Percentiles rank a stretch among this genome's conserved stretches.
Evolutionary conservation across 2,329 filamentous ascomycete species (phyloP).

Genomic region (Colletotrichum sansevieriae): DNA sequence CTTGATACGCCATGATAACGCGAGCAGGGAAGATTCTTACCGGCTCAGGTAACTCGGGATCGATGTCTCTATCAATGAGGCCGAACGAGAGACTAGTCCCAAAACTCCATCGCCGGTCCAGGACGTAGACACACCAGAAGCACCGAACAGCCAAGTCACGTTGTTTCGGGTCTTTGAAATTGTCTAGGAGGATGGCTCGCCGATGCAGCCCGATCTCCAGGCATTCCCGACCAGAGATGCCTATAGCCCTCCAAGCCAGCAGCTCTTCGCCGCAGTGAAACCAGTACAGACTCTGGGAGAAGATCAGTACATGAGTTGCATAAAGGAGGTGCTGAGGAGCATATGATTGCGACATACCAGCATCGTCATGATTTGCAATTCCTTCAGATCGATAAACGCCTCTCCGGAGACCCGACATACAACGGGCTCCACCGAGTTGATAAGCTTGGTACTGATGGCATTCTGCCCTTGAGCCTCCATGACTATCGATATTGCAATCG

Average conservation of each 20-base stretch:
- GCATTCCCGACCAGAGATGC: conserved; percentile 59
- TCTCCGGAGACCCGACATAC: conserved; percentile 46
- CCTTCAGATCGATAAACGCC: conserved; percentile 50
- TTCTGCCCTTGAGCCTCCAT: conserved; percentile 51
- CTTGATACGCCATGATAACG: no score
- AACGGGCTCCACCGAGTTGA: conserved; percentile 48
- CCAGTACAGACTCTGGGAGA: conserved; percentile 54
- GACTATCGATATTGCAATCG: conserved; percentile 50
- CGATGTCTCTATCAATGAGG: conserved; percentile 62
- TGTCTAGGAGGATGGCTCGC: conserved; percentile 57
- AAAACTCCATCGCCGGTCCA: conserved; percentile 66
- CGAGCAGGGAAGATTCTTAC: conserved; percentile 43
- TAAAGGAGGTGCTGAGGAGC: not conserved
- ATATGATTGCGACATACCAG: conserved; percentile 43
- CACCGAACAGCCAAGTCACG: conserved; percentile 53
- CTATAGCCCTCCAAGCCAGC: conserved; percentile 62
- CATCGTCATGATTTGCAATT: conserved; percentile 50
- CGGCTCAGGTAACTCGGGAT: conserved; percentile 60
- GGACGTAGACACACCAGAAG: conserved; percentile 65
- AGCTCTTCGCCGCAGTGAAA: conserved; percentile 64
- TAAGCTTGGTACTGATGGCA: conserved; percentile 47
- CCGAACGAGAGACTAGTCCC: conserved; percentile 64
- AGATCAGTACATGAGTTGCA: not conserved
- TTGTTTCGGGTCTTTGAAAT: conserved; percentile 49
- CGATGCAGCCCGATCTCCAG: conserved; percentile 64